Percentiles rank a stretch among this genome's conserved stretches.
These are phyloP conservation scores for Chlamydomonas incerta DNA, from an alignment of 139 green algal species.

Conservation along the genomic window DNA sequence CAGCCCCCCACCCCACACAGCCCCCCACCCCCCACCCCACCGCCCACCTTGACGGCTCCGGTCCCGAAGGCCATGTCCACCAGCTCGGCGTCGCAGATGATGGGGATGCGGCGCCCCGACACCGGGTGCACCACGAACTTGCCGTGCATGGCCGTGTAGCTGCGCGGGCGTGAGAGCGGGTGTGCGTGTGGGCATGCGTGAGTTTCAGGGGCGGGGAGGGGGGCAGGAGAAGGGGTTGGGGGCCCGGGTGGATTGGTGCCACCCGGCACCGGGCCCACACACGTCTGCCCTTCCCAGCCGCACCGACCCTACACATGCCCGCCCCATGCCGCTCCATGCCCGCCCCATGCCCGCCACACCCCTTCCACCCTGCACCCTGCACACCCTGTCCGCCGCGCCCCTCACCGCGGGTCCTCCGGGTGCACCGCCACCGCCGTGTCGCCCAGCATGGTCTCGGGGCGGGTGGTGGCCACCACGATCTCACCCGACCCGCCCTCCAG, in stretches of 20 bases:
- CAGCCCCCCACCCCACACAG: too few species aligned
- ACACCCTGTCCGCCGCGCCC: constrained; percentile 74
- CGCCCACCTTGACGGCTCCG: constrained; percentile 76
- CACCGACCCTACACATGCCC: too few species aligned
- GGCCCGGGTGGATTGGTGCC: constrained; percentile 84
- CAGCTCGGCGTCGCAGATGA: constrained; percentile 94
- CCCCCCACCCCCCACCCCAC: too few species aligned
- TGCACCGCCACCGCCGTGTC: constrained; percentile 98
- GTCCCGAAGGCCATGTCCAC: constrained; percentile 97
- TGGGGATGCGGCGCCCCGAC: constrained; percentile 87
- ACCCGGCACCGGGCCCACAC: too few species aligned
- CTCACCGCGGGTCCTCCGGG: constrained; percentile 92
- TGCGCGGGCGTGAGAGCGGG: background rate
- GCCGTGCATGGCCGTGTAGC: constrained; percentile 82
- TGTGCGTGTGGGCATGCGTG: background rate
- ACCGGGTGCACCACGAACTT: constrained; percentile 90
- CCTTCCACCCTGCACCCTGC: too few species aligned
- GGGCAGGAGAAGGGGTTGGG: background rate
- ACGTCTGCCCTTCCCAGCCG: too few species aligned
- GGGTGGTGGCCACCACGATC: constrained; percentile 94
- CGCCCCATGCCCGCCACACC: too few species aligned
- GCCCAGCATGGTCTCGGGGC: constrained; percentile 97
- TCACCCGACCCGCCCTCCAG: constrained; percentile 85
- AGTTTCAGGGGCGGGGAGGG: background rate
- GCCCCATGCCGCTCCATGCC: too few species aligned